Percentiles rank a stretch among this genome's conserved stretches.
Conservation (phyloP, 116 monocot species). For the Phalaenopsis hybrid region DNA sequence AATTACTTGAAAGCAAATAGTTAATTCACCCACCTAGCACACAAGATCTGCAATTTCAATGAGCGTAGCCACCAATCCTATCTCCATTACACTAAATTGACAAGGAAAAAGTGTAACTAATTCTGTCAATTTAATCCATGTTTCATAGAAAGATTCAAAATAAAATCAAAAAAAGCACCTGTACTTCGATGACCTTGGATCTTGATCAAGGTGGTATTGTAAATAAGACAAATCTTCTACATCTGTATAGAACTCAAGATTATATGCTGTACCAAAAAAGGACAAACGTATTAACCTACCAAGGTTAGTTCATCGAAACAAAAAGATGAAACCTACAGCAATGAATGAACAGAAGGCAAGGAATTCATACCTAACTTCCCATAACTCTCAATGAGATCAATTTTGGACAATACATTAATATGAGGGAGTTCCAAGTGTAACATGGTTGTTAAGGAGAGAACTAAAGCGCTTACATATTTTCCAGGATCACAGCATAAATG, state of each 20-base stretch:
- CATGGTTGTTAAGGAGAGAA: slow-evolving; percentile 87
- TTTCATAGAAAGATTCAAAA: too few relatives aligned
- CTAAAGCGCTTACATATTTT: slow-evolving; percentile 89
- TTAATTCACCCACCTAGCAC: too few relatives aligned
- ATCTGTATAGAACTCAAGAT: slow-evolving; percentile 96
- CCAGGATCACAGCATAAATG: slow-evolving; percentile 98
- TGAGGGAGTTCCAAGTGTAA: slow-evolving; percentile 94
- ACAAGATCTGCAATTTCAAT: too few relatives aligned
- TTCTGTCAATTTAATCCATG: too few relatives aligned
- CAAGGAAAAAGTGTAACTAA: too few relatives aligned
- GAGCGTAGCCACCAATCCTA: too few relatives aligned
- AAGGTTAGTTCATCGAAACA: not conserved
- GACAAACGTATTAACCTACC: not conserved
- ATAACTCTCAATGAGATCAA: slow-evolving; percentile 94
- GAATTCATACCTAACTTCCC: slow-evolving; percentile 65
- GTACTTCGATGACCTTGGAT: slow-evolving; percentile 85
- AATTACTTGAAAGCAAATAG: too few relatives aligned
- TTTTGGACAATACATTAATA: slow-evolving; percentile 96
- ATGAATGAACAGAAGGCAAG: not conserved
- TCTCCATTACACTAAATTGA: too few relatives aligned
- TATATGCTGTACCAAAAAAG: slow-evolving; percentile 55
- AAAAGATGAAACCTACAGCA: not conserved
- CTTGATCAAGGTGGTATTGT: slow-evolving; percentile 90
- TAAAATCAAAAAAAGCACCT: slow-evolving; percentile 29
- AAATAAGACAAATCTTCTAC: slow-evolving; percentile 94